Evolutionary conservation across 2,329 filamentous ascomycete species (phyloP).

Genomic region (Emergomyces orientalis): DNA sequence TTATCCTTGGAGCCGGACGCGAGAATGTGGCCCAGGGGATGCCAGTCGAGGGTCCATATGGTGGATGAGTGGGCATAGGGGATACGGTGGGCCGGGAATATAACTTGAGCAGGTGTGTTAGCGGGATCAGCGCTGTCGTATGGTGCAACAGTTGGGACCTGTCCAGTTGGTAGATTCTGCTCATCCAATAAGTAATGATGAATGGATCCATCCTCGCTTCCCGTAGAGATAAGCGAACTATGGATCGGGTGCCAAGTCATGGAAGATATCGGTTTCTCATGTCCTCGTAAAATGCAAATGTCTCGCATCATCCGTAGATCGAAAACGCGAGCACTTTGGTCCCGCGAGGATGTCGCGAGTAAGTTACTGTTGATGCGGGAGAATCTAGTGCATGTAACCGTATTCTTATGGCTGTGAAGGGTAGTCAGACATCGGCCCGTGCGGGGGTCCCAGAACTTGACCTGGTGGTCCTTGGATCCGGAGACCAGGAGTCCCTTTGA

Average conservation of each 20-base stretch:
- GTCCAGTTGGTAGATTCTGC: slow-evolving; percentile 71
- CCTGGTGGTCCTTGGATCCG: slow-evolving; percentile 92
- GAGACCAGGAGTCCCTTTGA: slow-evolving; percentile 89
- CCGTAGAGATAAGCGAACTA: slow-evolving; percentile 77
- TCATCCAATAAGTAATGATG: slow-evolving; percentile 95
- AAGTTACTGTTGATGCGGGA: slow-evolving; percentile 76
- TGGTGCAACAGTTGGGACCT: slow-evolving; percentile 62
- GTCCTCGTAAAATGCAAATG: slow-evolving; percentile 82
- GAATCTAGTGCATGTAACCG: slow-evolving; percentile 85
- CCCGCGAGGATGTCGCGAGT: slow-evolving; percentile 83
- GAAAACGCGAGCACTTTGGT: slow-evolving; percentile 87
- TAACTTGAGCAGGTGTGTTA: slow-evolving; percentile 75
- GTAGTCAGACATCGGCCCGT: slow-evolving; percentile 84
- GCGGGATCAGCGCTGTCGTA: slow-evolving; percentile 76
- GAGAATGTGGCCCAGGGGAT: slow-evolving; percentile 88
- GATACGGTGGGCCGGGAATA: slow-evolving; percentile 80
- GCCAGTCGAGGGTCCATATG: slow-evolving; percentile 97
- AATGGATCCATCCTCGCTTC: slow-evolving; percentile 79
- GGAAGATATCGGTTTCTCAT: slow-evolving; percentile 92
- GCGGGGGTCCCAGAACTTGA: slow-evolving; percentile 97
- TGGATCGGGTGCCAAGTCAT: slow-evolving; percentile 92
- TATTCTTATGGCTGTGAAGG: slow-evolving; percentile 93
- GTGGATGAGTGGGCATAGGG: slow-evolving; percentile 86
- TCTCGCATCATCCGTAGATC: slow-evolving; percentile 98
- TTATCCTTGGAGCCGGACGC: slow-evolving; percentile 94